phyloP scores from a whole-genome alignment of 1,284 basidiomycete species.

The Ustilago shanxiensis region DNA sequence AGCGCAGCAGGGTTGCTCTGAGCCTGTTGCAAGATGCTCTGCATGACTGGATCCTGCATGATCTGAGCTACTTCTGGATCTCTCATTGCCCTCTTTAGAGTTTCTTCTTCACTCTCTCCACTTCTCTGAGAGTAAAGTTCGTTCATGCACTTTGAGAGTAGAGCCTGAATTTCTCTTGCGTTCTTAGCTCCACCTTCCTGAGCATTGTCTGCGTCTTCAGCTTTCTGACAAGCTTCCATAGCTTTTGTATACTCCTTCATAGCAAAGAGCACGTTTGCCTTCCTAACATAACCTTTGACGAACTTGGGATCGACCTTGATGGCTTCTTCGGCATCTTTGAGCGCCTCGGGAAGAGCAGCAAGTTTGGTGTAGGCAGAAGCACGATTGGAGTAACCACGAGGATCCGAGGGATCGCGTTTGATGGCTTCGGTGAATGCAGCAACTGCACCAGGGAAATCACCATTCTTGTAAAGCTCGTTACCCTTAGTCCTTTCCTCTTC shows the following conservation, averaged over 20 bases:
- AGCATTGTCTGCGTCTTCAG: slow-evolving; percentile 53
- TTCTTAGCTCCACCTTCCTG: slow-evolving; percentile 55
- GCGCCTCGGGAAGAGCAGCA: slow-evolving; percentile 89
- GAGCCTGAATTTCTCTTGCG: slow-evolving; percentile 59
- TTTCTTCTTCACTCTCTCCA: slow-evolving; percentile 91
- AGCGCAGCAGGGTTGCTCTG: slow-evolving; percentile 89
- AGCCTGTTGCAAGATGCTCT: slow-evolving; percentile 90
- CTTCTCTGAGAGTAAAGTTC: slow-evolving; percentile 85
- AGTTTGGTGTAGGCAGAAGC: slow-evolving; percentile 97
- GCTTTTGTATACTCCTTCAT: slow-evolving; percentile 93
- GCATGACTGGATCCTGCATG: slow-evolving; percentile 73
- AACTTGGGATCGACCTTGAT: slow-evolving; percentile 86
- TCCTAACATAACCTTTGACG: slow-evolving; percentile 92
- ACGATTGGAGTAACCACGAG: slow-evolving; percentile 95
- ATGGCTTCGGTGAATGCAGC: slow-evolving; percentile 95
- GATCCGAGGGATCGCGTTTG: slow-evolving; percentile 91
- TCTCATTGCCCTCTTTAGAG: slow-evolving; percentile 91
- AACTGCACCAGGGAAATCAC: slow-evolving; percentile 80
- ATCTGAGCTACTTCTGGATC: slow-evolving; percentile 91
- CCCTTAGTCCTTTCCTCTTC: slow-evolving; percentile 90
- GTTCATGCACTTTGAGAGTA: slow-evolving; percentile 73
- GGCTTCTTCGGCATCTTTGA: slow-evolving; percentile 94
- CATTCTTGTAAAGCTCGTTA: slow-evolving; percentile 86
- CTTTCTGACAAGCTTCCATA: slow-evolving; percentile 63
- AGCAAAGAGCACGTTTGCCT: slow-evolving; percentile 84